Percentiles rank a stretch among this genome's conserved stretches.
phyloP scores from a whole-genome alignment of 441 rosid species.

The Lepidium campestre region DNA sequence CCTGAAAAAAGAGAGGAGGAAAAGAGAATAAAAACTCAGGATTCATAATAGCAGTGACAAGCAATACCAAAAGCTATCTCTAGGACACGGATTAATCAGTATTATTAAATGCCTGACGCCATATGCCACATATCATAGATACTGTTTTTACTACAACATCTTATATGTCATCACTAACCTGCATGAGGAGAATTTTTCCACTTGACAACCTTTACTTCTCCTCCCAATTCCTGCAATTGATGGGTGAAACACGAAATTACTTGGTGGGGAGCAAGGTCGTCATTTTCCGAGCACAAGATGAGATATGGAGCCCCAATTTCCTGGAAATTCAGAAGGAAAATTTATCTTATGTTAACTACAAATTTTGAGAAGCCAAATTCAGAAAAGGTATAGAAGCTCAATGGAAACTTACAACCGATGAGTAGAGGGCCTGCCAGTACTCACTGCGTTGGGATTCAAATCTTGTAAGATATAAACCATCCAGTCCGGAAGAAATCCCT shows the following conservation, averaged over 20 bases:
- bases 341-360: background rate
- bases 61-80: background rate
- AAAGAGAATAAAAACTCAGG: background rate
- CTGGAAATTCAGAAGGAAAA: conserved; percentile 29
- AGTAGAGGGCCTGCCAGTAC: conserved; percentile 77
- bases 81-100: background rate
- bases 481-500: conserved; percentile 70
- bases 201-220: conserved; percentile 70
- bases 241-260: conserved; percentile 49
- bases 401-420: conserved; percentile 64
- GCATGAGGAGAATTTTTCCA: conserved; percentile 69
- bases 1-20: conserved; percentile 44
- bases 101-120: background rate
- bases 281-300: conserved; percentile 75
- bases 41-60: background rate
- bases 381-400: background rate
- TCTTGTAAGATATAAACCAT: conserved; percentile 75
- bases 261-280: conserved; percentile 60
- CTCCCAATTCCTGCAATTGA: conserved; percentile 64
- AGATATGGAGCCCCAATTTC: conserved; percentile 82
- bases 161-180: conserved; percentile 40
- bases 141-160: background rate
- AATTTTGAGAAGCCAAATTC: background rate
- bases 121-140: background rate
- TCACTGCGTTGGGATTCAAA: conserved; percentile 81